These are phyloP conservation scores for Clarireedia monteithiana DNA, from an alignment of 2,329 filamentous ascomycete genomes.

Conservation along the genomic window DNA sequence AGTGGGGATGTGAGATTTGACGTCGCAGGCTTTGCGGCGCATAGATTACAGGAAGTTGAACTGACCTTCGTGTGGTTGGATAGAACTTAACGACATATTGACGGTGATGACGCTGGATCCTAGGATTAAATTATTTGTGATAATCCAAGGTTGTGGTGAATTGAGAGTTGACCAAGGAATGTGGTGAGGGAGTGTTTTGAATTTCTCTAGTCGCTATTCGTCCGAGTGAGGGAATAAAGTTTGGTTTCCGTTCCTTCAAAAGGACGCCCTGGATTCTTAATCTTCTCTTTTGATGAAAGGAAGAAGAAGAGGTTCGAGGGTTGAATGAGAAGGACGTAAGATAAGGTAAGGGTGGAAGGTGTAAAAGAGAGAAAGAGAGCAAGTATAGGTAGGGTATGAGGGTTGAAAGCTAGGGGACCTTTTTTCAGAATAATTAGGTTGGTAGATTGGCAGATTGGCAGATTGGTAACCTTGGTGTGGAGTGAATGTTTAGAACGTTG, in stretches of 20 bases:
- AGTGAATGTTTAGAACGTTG: not conserved
- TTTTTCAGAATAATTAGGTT: no score
- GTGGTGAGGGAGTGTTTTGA: no score
- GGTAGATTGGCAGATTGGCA: no score
- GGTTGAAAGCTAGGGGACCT: not conserved
- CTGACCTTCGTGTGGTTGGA: conserved; percentile 27
- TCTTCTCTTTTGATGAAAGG: no score
- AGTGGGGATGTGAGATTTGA: conserved; percentile 22
- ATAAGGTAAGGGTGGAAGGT: no score
- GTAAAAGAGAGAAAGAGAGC: not conserved
- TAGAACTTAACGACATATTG: conserved; percentile 24
- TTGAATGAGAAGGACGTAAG: no score
- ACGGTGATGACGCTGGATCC: conserved; percentile 7
- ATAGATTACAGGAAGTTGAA: conserved; percentile 18
- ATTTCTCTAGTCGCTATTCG: no score
- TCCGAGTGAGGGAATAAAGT: no score
- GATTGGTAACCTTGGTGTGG: not conserved
- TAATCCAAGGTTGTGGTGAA: not conserved
- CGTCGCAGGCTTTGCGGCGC: conserved; percentile 16
- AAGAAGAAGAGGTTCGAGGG: no score
- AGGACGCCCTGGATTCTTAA: no score
- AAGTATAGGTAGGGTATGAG: not conserved
- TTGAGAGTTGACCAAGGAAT: not conserved
- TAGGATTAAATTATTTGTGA: no score
- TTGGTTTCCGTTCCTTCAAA: no score